Base-by-base conservation (phyloP, 768 basidiomycete genomes). In the Lactarius indigo region DNA sequence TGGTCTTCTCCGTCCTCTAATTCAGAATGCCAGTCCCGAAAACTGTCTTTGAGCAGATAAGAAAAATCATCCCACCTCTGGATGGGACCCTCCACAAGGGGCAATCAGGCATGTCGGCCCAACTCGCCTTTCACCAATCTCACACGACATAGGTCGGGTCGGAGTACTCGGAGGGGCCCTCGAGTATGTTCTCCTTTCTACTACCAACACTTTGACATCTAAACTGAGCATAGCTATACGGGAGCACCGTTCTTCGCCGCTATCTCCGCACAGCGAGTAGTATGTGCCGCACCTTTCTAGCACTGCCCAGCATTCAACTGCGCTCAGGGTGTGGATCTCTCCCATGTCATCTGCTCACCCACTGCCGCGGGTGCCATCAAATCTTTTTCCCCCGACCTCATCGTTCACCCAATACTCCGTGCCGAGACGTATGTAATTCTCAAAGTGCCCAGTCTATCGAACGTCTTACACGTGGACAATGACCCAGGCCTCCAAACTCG, bases 241-340 rank as follows among this genome's bases (percentile, higher is more conserved):
- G 97, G 97, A 18, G 97, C 97, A 23, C 97, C 97, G 0, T 99
- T 88, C 82, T 98, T 98, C 75, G 91, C 95, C 5, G 88, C 94
- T 41, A 93, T 97, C 72, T 89, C 96, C 3, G 92, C 95, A 1
- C 82, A 96, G 69, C 85, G 93, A 70, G 83, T 97, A 74, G 94
- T 93, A 73, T 63, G 81, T 80, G 33, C 37, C 10, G 10, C 33
- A 33, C 33, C 26, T 20, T 30, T 15, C n/a, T 18, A 52, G 41
- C 30, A 9, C 62, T 8, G 71, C 33, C 33, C 26, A 30, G 62
- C n/a, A 44, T 26, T 42, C 41, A 30, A 50, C 59, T 37, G 41
- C 41, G 47, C 23, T 12, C 62, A 92, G 92, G 96, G 96, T 39
- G 92, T 90, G 58, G 96, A 98, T 76, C 82, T 98, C 26, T 95